A percentile compares a stretch with the other conserved stretches of the same genome.
Evolutionary conservation across 306 rosid genomes (phyloP).

Genomic region (Corylus avellana): DNA sequence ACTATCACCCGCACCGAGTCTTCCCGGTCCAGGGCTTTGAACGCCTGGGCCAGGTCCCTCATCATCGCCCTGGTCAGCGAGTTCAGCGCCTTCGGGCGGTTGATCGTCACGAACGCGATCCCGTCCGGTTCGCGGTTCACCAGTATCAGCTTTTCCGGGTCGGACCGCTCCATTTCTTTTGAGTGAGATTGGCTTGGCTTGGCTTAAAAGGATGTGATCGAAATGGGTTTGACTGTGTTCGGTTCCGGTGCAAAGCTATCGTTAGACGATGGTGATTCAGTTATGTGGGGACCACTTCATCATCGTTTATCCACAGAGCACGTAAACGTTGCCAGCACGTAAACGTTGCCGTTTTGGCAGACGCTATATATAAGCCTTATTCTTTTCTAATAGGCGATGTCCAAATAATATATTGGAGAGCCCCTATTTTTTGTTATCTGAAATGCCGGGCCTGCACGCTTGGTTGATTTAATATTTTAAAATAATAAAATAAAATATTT

Average conservation of each 20-base stretch:
- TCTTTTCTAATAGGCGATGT: too few relatives aligned
- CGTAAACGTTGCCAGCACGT: too few relatives aligned
- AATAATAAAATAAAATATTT: too few relatives aligned
- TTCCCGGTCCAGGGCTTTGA: conserved; percentile 62
- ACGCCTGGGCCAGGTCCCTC: conserved; percentile 62
- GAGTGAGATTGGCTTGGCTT: not conserved
- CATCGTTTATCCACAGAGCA: not conserved
- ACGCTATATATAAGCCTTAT: too few relatives aligned
- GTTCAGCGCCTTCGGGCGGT: conserved; percentile 80
- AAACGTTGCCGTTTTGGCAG: too few relatives aligned
- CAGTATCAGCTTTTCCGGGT: conserved; percentile 58
- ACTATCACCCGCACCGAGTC: conserved; percentile 68
- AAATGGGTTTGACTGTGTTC: not conserved
- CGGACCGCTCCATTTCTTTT: conserved; percentile 35
- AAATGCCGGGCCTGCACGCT: too few relatives aligned
- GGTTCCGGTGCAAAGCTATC: conserved; percentile 9
- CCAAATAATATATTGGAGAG: too few relatives aligned
- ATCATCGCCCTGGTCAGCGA: conserved; percentile 79
- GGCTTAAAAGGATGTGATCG: not conserved
- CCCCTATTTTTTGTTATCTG: too few relatives aligned
- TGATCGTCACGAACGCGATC: conserved; percentile 68
- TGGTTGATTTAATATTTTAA: too few relatives aligned
- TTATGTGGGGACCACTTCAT: not conserved
- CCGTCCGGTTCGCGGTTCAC: conserved; percentile 56
- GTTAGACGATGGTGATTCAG: not conserved